A percentile compares a stretch with the other conserved stretches of the same genome.
phyloP scores from a whole-genome alignment of 306 rosid genomes.

The Quercus berberidifolia region DNA sequence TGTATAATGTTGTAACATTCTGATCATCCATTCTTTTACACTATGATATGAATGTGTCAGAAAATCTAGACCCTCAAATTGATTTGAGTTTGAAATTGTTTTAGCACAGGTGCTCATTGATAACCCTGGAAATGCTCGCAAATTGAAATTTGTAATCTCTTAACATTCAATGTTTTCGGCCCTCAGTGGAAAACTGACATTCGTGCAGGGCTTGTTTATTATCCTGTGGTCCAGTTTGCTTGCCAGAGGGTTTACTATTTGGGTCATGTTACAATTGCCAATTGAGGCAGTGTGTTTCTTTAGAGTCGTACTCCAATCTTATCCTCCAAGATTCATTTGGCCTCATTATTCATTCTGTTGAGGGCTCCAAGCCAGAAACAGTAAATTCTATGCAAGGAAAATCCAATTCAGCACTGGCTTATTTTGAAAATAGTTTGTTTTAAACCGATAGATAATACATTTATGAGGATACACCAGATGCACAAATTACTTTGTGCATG shows the following conservation, averaged over 20 bases:
- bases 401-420: background rate
- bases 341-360: background rate
- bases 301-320: too few species aligned
- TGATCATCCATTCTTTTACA: background rate
- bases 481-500: background rate
- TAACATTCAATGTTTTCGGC: background rate
- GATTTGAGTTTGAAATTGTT: background rate
- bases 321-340: background rate
- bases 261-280: background rate
- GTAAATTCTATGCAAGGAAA: background rate
- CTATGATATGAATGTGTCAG: background rate
- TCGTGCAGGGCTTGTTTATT: too few species aligned
- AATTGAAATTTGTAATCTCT: background rate
- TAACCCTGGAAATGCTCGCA: background rate
- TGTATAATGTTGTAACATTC: background rate
- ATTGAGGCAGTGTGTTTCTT: background rate
- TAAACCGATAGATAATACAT: background rate
- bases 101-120: background rate
- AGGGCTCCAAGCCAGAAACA: background rate
- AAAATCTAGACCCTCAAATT: background rate
- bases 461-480: background rate
- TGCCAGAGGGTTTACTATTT: too few species aligned
- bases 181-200: too few species aligned
- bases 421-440: background rate
- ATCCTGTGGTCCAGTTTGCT: too few species aligned